These are phyloP conservation scores for Elsinoe necatrix DNA, from an alignment of 2,329 filamentous ascomycete genomes.

Conservation along the genomic window DNA sequence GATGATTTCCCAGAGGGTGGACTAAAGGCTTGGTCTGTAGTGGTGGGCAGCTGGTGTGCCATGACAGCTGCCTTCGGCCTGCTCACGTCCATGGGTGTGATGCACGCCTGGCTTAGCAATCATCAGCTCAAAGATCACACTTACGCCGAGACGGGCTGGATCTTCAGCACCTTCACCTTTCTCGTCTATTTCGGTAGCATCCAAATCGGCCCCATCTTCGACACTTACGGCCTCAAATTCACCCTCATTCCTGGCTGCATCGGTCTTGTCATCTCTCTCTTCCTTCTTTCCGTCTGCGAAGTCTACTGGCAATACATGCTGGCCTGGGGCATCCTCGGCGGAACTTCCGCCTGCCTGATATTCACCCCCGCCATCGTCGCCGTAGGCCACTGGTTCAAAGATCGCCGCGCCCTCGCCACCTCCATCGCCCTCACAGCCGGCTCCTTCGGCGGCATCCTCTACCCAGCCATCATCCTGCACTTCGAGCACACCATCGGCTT, in stretches of 20 bases:
- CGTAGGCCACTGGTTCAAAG: constrained; percentile 74
- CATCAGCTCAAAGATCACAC: constrained; percentile 63
- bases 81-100: constrained; percentile 70
- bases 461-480: constrained; percentile 39
- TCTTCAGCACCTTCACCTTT: constrained; percentile 77
- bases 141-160: constrained; percentile 71
- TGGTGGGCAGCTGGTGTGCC: constrained; percentile 74
- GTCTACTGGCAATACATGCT: constrained; percentile 82
- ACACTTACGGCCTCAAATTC: constrained; percentile 71
- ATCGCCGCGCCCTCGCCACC: constrained; percentile 67
- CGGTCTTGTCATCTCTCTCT: constrained; percentile 52
- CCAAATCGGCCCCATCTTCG: constrained; percentile 80
- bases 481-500: constrained; percentile 39
- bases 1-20: constrained; percentile 72
- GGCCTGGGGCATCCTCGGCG: constrained; percentile 65
- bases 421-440: constrained; percentile 70
- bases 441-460: constrained; percentile 40
- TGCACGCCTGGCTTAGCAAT: constrained; percentile 67
- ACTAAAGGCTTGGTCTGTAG: constrained; percentile 69
- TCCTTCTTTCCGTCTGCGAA: constrained; percentile 64
- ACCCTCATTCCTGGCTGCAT: constrained; percentile 61
- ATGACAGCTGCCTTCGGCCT: constrained; percentile 68
- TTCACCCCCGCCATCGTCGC: constrained; percentile 77
- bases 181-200: constrained; percentile 76
- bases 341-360: constrained; percentile 66